Base-by-base conservation (phyloP, 2,329 filamentous ascomycete species). In the Dryadomyces sulphureus region DNA sequence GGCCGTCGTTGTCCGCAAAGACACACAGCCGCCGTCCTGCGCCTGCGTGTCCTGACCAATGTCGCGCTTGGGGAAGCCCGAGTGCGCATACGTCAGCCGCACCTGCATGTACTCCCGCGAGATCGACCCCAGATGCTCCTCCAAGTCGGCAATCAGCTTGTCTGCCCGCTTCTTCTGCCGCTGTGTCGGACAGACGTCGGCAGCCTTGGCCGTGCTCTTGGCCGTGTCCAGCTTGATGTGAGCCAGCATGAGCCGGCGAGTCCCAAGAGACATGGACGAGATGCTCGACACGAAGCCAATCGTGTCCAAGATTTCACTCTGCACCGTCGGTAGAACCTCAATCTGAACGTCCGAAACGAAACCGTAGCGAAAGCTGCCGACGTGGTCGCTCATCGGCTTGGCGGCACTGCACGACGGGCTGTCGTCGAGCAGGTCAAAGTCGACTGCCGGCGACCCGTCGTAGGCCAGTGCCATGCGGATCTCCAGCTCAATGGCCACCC, bases 91-190 rank as follows among this genome's bases (percentile, higher is more conserved):
- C 7, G 61, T 68, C 7, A 80, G 52, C 19, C 62, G 62, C 16
- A 79, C 62, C 3, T 65, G 65, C 43, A 79, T 58, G 51, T 75
- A 79, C 30, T 68, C 64, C 16, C 64, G 64, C 19, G 57, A 57
- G 4, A 62, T 62, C 45, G 65, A 62, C 25, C 75, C 73, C 3
- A 81, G 66, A 46, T 77, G 68, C 25, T 63, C 60, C 54, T 80
- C 73, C 11, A 81, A 62, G 47, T 79, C 73, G 21, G 73, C 66
- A 16, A 81, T 75, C 27, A 80, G 60, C 36, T 72, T 65, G 12
- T 79, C 73, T 0, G 75, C 69, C 35, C 62, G 66, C 41, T 66
- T 62, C 27, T 60, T 47, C 9, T 45, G 46, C 1, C 41, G 43
- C 8, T 43, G 42, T 2, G 47, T 32, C 20, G 25, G 42, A 19